Conservation (phyloP, 208 protist species). For the Wallacemonas collosoma region DNA sequence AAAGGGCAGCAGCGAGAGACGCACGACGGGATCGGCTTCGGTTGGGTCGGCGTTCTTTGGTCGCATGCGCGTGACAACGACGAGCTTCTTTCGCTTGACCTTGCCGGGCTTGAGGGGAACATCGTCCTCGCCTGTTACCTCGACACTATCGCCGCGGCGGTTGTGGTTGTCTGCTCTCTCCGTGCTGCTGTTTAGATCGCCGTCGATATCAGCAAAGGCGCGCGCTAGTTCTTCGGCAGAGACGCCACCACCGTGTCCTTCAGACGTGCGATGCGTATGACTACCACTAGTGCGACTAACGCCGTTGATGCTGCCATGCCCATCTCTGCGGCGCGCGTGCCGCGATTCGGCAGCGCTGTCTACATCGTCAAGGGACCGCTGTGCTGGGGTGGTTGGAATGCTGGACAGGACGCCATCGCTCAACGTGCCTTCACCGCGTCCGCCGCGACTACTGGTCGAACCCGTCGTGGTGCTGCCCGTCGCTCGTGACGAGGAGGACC, state of each 20-base stretch:
- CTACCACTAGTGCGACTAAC: neutral
- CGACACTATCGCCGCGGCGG: no score
- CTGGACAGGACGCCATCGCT: conserved; percentile 11
- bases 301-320: neutral
- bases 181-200: neutral
- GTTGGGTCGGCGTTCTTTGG: conserved; percentile 25
- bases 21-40: conserved; percentile 42
- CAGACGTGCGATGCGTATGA: neutral
- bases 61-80: conserved; percentile 41
- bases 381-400: conserved; percentile 6
- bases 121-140: neutral
- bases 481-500: neutral
- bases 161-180: no score
- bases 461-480: conserved; percentile 1
- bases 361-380: conserved; percentile 6
- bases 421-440: conserved; percentile 3
- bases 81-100: conserved; percentile 62
- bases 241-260: neutral
- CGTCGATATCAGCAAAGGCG: neutral
- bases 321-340: neutral
- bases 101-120: conserved; percentile 22
- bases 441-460: conserved; percentile 5
- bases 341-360: neutral
- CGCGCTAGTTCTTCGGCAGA: neutral
- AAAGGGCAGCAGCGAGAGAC: conserved; percentile 40